These are phyloP conservation scores for Penicillium sp. DNA, from an alignment of 2,329 filamentous ascomycete species.

Conservation along the genomic window DNA sequence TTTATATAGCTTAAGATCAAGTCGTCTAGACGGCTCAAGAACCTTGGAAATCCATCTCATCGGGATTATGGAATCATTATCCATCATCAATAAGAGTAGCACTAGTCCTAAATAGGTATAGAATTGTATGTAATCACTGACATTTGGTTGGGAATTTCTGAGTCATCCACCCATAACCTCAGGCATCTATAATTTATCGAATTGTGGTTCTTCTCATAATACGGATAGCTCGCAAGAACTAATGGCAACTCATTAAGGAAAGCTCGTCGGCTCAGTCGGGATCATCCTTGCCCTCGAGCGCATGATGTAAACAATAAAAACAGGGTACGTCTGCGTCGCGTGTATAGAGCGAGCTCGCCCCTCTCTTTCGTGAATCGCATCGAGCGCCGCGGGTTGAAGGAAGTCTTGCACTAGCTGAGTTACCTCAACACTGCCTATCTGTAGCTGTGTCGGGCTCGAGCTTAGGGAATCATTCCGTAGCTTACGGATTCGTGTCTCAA, in stretches of 20 bases:
- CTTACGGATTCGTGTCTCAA: background rate
- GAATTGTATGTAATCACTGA: background rate
- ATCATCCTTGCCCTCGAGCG: background rate
- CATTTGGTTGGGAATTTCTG: background rate
- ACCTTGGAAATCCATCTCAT: constrained; percentile 4
- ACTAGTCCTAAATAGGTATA: background rate
- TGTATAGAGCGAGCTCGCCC: background rate
- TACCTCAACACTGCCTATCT: background rate
- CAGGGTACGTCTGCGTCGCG: background rate
- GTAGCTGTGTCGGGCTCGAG: background rate
- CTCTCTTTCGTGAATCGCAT: background rate
- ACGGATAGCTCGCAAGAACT: no score
- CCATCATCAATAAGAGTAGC: constrained; percentile 17
- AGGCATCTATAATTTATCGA: no score
- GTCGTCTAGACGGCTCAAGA: constrained; percentile 13
- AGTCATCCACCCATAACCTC: background rate
- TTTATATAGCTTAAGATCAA: constrained; percentile 13
- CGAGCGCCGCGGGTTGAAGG: background rate
- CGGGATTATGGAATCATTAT: constrained; percentile 24
- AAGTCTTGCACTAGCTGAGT: background rate
- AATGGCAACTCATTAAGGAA: background rate
- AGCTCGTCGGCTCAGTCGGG: background rate
- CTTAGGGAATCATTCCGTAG: background rate
- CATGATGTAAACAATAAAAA: background rate
- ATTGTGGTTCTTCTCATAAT: no score